These are phyloP conservation scores for Arabidopsis hybrid DNA, from an alignment of 441 rosid species.

Conservation along the genomic window DNA sequence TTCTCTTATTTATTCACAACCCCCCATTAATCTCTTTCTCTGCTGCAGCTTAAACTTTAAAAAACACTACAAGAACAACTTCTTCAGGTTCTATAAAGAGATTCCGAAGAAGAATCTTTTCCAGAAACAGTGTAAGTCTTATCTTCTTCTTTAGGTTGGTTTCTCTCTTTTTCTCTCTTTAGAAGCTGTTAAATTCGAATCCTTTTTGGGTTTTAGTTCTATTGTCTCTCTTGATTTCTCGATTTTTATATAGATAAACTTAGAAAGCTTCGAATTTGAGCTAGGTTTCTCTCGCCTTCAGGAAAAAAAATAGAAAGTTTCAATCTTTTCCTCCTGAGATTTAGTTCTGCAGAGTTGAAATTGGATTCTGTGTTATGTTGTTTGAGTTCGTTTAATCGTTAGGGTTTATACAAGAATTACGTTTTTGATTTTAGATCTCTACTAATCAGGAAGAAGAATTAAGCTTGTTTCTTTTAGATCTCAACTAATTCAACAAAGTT, in stretches of 20 bases:
- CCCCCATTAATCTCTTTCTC: not conserved
- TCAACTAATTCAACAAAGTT: not conserved
- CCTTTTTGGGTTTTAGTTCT: not conserved
- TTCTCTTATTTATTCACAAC: too few species aligned
- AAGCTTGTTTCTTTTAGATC: constrained; percentile 9
- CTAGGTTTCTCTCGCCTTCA: not conserved
- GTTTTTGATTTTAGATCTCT: constrained; percentile 24
- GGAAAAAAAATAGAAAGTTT: not conserved
- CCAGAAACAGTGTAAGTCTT: constrained; percentile 2
- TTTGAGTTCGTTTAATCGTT: not conserved
- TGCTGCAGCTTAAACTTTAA: too few species aligned
- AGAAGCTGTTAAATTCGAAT: not conserved
- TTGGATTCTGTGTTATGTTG: not conserved
- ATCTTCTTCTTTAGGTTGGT: constrained; percentile 21
- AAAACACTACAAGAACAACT: not conserved
- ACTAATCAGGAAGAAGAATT: not conserved
- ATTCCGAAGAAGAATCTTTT: not conserved
- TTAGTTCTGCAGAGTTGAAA: not conserved
- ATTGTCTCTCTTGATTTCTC: not conserved
- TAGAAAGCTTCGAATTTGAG: constrained; percentile 3
- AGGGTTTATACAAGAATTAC: constrained; percentile 4
- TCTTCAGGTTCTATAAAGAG: not conserved
- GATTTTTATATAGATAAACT: not conserved
- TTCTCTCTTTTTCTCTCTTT: not conserved
- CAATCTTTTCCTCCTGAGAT: not conserved